These are phyloP conservation scores for Boletales sp. DNA, from an alignment of 768 basidiomycete genomes.

Conservation along the genomic window DNA sequence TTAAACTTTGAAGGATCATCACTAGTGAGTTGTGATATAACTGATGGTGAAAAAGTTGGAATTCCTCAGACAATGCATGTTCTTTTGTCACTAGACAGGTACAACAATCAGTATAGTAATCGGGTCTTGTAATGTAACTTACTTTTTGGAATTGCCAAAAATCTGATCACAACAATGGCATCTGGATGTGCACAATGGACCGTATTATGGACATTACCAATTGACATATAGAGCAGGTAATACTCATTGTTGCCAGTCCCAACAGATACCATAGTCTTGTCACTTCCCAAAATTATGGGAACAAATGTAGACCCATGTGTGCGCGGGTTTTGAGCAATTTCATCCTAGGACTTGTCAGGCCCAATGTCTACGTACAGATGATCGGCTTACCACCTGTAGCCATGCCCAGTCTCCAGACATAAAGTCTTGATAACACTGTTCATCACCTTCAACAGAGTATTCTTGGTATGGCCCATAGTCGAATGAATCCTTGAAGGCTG, in stretches of 20 bases:
- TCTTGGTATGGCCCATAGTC: no score
- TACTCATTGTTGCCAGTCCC: conserved; percentile 13
- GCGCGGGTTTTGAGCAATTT: conserved; percentile 14
- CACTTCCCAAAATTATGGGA: conserved; percentile 14
- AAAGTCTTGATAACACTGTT: no score
- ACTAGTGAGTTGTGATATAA: not conserved
- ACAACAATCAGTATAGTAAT: no score
- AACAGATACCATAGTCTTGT: conserved; percentile 15
- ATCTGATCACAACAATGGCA: conserved; percentile 9
- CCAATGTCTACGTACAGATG: no score
- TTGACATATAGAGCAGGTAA: conserved; percentile 12
- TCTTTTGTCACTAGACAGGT: no score
- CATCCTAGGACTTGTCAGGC: no score
- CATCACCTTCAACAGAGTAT: no score
- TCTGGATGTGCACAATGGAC: conserved; percentile 3
- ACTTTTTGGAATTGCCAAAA: conserved; percentile 30
- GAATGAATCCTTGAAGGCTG: no score
- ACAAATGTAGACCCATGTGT: conserved; percentile 14
- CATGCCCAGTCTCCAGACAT: conserved; percentile 15
- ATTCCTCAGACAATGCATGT: not conserved
- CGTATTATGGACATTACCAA: conserved; percentile 16
- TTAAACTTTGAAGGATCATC: not conserved
- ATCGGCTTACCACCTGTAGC: conserved; percentile 1
- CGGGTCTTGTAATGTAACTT: no score
- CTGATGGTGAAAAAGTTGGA: not conserved